Conservation (phyloP, 306 rosid species). For the Begonia peltatifolia region DNA sequence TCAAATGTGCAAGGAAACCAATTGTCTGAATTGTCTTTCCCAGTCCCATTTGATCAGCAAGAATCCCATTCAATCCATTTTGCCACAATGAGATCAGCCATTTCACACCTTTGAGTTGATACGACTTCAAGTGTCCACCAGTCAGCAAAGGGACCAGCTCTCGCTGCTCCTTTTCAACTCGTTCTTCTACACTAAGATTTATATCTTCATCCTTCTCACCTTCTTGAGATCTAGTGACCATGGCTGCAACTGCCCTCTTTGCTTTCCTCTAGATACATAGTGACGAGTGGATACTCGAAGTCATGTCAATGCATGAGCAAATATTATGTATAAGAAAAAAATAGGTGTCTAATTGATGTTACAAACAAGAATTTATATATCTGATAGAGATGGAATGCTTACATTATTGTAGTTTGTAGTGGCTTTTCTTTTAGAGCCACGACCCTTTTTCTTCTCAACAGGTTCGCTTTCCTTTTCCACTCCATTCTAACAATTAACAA, state of each 20-base stretch:
- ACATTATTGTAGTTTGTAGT: slow-evolving; percentile 49
- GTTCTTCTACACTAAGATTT: slow-evolving; percentile 54
- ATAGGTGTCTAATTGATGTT: too few species aligned
- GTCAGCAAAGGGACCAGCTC: slow-evolving; percentile 79
- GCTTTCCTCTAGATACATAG: slow-evolving; percentile 42
- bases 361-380: too few species aligned
- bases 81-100: slow-evolving; percentile 99
- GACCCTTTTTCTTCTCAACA: slow-evolving; percentile 34
- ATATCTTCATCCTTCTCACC: slow-evolving; percentile 35
- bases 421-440: slow-evolving; percentile 59
- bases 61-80: slow-evolving; percentile 96
- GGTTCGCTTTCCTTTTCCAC: slow-evolving; percentile 31
- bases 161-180: slow-evolving; percentile 57
- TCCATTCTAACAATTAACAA: slow-evolving; percentile 31
- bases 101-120: slow-evolving; percentile 88
- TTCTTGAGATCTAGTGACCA: slow-evolving; percentile 86
- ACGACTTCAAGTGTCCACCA: slow-evolving; percentile 75
- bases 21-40: slow-evolving; percentile 98
- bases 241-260: slow-evolving; percentile 81
- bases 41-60: slow-evolving; percentile 99
- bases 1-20: slow-evolving; percentile 79
- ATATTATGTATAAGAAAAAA: too few species aligned
- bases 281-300: too few species aligned
- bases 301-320: too few species aligned
- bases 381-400: slow-evolving; percentile 11